Evolutionary conservation across 352 stramenopile genomes (phyloP).

Genomic region (Phytophthora macrochlamydospora): DNA sequence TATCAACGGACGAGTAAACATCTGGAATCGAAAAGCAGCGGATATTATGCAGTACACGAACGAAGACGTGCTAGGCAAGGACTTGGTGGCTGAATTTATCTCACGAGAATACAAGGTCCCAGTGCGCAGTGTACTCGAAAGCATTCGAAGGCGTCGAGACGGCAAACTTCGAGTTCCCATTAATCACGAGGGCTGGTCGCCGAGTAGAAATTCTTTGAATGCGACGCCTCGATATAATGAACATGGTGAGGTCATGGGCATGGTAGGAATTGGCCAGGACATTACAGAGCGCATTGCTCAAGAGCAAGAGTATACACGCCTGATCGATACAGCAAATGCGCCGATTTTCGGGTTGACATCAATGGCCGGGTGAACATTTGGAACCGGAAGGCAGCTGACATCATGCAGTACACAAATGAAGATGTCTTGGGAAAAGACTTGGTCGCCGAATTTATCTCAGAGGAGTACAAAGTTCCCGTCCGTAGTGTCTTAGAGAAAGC

Average conservation of each 20-base stretch:
- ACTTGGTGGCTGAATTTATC: too few species aligned
- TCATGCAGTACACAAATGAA: slow-evolving; percentile 69
- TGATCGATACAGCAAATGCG: slow-evolving; percentile 86
- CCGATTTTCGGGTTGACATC: slow-evolving; percentile 74
- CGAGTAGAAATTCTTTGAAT: slow-evolving; percentile 27
- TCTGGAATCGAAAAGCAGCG: too few species aligned
- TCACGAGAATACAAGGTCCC: too few species aligned
- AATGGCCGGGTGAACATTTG: slow-evolving; percentile 48
- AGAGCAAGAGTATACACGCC: slow-evolving; percentile 69
- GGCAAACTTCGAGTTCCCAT: not conserved
- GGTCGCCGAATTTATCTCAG: slow-evolving; percentile 68
- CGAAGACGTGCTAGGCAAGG: too few species aligned
- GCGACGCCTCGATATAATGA: slow-evolving; percentile 21
- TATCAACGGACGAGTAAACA: too few species aligned
- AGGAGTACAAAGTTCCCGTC: slow-evolving; percentile 44
- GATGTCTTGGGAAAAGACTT: slow-evolving; percentile 72
- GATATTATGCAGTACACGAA: too few species aligned
- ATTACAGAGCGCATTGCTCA: slow-evolving; percentile 58
- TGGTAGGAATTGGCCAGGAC: slow-evolving; percentile 26
- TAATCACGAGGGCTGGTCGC: slow-evolving; percentile 23
- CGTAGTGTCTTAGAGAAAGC: slow-evolving; percentile 44
- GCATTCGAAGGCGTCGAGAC: too few species aligned
- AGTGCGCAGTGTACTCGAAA: too few species aligned
- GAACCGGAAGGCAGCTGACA: slow-evolving; percentile 73
- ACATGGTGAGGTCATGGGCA: slow-evolving; percentile 20